Evolutionary conservation across 2,329 filamentous ascomycete species (phyloP).

Genomic region (Fusarium lyarnte): DNA sequence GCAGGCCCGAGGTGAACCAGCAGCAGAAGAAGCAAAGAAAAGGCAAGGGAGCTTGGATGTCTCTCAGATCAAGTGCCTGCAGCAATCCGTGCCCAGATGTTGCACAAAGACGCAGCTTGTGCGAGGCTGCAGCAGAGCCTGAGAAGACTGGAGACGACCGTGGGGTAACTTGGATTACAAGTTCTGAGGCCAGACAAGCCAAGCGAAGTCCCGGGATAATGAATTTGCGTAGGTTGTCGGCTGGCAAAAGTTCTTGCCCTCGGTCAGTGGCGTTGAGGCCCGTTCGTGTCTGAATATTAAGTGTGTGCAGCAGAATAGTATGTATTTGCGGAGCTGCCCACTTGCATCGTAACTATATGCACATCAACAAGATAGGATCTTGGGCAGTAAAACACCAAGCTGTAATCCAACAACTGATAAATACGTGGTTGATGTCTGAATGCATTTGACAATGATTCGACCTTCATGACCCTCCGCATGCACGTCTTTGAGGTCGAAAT

Average conservation of each 20-base stretch:
- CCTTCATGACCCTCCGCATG: not conserved
- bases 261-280: conserved; percentile 25
- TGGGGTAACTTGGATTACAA: conserved; percentile 21
- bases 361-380: conserved; percentile 12
- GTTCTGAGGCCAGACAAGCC: conserved; percentile 33
- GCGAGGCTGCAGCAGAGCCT: conserved; percentile 27
- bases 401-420: conserved; percentile 6
- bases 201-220: conserved; percentile 18
- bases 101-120: conserved; percentile 8
- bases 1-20: conserved; percentile 22
- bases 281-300: conserved; percentile 25
- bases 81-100: conserved; percentile 19
- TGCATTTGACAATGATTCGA: not conserved
- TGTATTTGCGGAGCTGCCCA: conserved; percentile 31
- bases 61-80: conserved; percentile 26
- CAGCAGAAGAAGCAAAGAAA: not conserved
- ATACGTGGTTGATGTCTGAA: not conserved
- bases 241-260: conserved; percentile 6
- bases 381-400: not conserved
- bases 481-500: not conserved
- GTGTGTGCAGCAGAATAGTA: conserved; percentile 38
- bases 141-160: conserved; percentile 12
- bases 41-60: conserved; percentile 20
- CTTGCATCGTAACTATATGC: conserved; percentile 21
- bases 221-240: conserved; percentile 13